phyloP scores from a whole-genome alignment of 1,139 yeast genomes.

The Debaryomyces fabryi region DNA sequence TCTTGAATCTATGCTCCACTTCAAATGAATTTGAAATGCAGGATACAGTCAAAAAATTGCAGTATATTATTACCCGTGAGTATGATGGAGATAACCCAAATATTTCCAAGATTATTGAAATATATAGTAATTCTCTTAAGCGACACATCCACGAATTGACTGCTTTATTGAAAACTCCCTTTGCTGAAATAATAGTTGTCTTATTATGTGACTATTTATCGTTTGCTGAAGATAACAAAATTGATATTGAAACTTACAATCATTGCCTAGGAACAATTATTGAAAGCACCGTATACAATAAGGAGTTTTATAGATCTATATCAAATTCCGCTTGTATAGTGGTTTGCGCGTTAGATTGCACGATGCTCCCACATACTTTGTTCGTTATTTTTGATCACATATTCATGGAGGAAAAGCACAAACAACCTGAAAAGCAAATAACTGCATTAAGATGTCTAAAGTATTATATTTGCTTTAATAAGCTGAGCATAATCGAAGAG shows the following conservation, averaged over 20 bases:
- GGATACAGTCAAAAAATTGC: conserved; percentile 7
- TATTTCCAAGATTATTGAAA: conserved; percentile 4
- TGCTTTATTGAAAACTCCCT: background rate
- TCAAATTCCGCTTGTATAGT: conserved; percentile 8
- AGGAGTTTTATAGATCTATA: background rate
- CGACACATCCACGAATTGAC: conserved; percentile 5
- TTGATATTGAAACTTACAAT: conserved; percentile 8
- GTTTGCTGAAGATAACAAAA: conserved; percentile 9
- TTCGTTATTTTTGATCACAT: conserved; percentile 8
- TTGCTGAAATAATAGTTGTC: background rate
- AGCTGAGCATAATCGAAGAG: conserved; percentile 9
- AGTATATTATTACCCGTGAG: conserved; percentile 10
- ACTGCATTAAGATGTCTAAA: conserved; percentile 12
- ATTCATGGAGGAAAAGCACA: background rate
- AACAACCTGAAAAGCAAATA: conserved; percentile 1
- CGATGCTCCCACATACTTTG: conserved; percentile 9
- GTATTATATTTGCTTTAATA: conserved; percentile 22
- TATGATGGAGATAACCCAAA: conserved; percentile 8
- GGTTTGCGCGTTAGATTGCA: conserved; percentile 11
- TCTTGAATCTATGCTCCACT: background rate
- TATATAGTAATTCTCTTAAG: conserved; percentile 5
- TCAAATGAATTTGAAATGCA: conserved; percentile 3
- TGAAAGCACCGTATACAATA: background rate
- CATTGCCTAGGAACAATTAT: conserved; percentile 8
- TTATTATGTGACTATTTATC: conserved; percentile 12